Evolutionary conservation across 139 green algal genomes (phyloP), one percentile per base, ranked within the genome.

Genomic region (Ettlia oleoabundans): DNA sequence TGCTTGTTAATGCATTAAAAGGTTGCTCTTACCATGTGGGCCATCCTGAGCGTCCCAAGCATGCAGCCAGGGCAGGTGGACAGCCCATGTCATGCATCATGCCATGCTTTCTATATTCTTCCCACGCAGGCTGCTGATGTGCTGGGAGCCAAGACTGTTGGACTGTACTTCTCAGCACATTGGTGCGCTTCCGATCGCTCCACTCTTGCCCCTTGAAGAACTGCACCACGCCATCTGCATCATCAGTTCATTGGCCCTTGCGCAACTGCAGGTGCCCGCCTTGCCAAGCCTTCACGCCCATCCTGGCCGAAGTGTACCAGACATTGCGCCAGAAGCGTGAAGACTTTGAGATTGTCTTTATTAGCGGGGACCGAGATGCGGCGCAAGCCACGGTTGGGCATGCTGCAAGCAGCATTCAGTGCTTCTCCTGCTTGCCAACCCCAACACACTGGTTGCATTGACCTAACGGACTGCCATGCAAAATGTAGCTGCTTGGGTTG

Each of bases 271-370:
- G n/a, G 80, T 85, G 80, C 70, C 58, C 58, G 32, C 80, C 80
- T 1, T 85, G 80, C 69, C 80, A 69, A 6, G 42, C 33, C 15
- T 85, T 85, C 41, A 85, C 80, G 7, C 80, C 80, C 4, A 19
- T 58, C n/a, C 80, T 85, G 30, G 80, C 61, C 1, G 28, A 42
- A 10, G 55, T 74, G 8, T 81, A 76, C 28, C 3, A 37, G 26
- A 22, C 68, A 4, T 40, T 61, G 37, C 37, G 61, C 38, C 38
- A 77, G 19, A 51, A 62, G 79, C 65, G 41, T 52, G 47, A 64
- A 3, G 40, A 70, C 24, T 80, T 85, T 58, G 80, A 74, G 30
- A 41, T 85, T 6, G 40, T 85, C 10, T 85, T 85, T 80, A 70
- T 85, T 13, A 64, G 37, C 18, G 53, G 33, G 21, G 80, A 85